Conservation (phyloP, 768 basidiomycete species). For the Coprinopsis sp. region DNA sequence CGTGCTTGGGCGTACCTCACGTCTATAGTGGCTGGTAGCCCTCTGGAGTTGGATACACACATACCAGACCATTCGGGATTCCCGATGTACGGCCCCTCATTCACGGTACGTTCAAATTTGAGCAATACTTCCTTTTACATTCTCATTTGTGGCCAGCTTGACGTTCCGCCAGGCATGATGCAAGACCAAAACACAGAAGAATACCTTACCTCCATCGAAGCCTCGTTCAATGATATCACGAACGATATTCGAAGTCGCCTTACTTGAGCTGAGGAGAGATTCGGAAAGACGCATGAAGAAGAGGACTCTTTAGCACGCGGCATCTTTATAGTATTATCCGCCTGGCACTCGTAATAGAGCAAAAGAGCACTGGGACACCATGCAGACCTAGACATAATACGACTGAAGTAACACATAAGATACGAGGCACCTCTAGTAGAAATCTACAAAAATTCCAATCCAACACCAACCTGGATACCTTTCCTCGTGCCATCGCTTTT, state of each 20-base stretch:
- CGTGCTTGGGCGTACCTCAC: constrained; percentile 86
- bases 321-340: no score
- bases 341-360: no score
- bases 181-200: constrained; percentile 66
- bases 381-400: no score
- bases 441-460: constrained; percentile 70
- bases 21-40: constrained; percentile 58
- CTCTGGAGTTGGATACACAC: constrained; percentile 51
- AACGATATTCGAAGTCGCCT: no score
- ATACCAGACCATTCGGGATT: constrained; percentile 79
- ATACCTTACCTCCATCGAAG: constrained; percentile 45
- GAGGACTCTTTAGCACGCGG: no score
- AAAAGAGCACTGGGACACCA: no score
- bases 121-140: neutral
- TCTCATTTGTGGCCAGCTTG: constrained; percentile 37
- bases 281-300: no score
- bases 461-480: constrained; percentile 80
- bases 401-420: no score
- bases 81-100: constrained; percentile 73
- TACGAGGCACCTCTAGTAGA: no score
- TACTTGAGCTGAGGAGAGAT: no score
- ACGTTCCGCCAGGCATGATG: constrained; percentile 69
- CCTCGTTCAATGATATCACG: constrained; percentile 32
- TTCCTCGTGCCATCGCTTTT: constrained; percentile 61
- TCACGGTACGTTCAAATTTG: constrained; percentile 38